Conservation (phyloP, 257 asterid genomes). For the Osmanthus fragrans region DNA sequence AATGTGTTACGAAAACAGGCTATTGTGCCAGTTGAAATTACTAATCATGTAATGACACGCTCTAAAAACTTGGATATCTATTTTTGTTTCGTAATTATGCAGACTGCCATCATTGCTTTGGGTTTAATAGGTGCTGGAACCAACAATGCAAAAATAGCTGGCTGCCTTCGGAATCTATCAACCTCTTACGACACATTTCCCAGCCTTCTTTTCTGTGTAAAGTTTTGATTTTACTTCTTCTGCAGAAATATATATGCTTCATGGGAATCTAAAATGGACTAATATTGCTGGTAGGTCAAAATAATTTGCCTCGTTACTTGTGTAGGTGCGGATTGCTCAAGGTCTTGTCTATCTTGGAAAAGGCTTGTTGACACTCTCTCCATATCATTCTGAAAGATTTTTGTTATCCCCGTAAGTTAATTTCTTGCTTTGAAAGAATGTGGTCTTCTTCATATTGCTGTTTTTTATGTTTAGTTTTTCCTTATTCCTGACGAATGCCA, state of each 20-base stretch:
- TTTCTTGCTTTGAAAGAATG: neutral
- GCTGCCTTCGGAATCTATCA: slow-evolving; percentile 92
- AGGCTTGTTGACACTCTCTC: slow-evolving; percentile 84
- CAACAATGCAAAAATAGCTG: slow-evolving; percentile 96
- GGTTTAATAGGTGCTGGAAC: slow-evolving; percentile 99
- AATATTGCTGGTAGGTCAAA: neutral
- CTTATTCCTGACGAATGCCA: neutral
- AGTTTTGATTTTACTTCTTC: slow-evolving; percentile 23
- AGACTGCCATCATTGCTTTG: slow-evolving; percentile 86
- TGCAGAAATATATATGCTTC: neutral
- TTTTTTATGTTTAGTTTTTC: neutral
- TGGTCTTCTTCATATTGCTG: neutral
- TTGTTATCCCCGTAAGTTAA: slow-evolving; percentile 75
- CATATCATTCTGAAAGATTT: slow-evolving; percentile 83
- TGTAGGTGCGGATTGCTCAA: slow-evolving; percentile 92
- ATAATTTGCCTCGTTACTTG: slow-evolving; percentile 4
- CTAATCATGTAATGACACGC: neutral
- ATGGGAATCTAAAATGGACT: neutral
- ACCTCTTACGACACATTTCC: slow-evolving; percentile 92
- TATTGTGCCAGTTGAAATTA: neutral
- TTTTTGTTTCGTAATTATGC: slow-evolving; percentile 21
- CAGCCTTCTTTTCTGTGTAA: slow-evolving; percentile 89
- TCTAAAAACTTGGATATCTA: slow-evolving; percentile 1
- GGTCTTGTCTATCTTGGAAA: slow-evolving; percentile 91
- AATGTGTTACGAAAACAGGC: slow-evolving; percentile 8